Evolutionary conservation across 129 eudicot genomes (phyloP).

Genomic region (Flaveria trinervia): DNA sequence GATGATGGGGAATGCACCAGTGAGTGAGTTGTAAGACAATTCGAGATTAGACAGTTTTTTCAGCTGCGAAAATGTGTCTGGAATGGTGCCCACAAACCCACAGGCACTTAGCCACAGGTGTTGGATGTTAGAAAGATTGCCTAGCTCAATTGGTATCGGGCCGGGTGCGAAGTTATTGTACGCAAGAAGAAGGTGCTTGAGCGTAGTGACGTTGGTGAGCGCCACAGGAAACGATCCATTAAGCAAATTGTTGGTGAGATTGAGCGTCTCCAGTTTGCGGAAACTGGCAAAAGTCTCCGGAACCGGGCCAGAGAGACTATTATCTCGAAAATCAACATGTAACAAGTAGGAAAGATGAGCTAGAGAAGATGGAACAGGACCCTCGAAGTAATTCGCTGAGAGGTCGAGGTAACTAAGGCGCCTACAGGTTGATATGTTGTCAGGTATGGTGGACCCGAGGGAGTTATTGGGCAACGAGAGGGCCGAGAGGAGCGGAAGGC

Average conservation of each 20-base stretch:
- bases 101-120: constrained; percentile 53
- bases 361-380: constrained; percentile 53
- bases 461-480: constrained; percentile 51
- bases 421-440: constrained; percentile 52
- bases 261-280: constrained; percentile 42
- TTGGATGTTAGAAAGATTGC: constrained; percentile 54
- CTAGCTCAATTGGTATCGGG: constrained; percentile 52
- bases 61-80: constrained; percentile 41
- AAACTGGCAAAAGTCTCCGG: constrained; percentile 52
- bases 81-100: constrained; percentile 51
- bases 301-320: constrained; percentile 55
- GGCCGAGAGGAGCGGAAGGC: constrained; percentile 53
- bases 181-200: constrained; percentile 49
- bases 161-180: constrained; percentile 53
- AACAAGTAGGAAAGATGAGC: constrained; percentile 44
- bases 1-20: constrained; percentile 49
- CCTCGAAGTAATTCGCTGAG: constrained; percentile 51
- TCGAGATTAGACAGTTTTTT: constrained; percentile 56
- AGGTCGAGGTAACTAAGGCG: constrained; percentile 60
- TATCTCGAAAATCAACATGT: constrained; percentile 44
- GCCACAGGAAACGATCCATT: constrained; percentile 52
- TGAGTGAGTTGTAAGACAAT: constrained; percentile 51
- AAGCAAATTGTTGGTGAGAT: constrained; percentile 42
- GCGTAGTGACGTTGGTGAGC: constrained; percentile 46
- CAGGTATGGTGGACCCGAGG: constrained; percentile 54